Conservation (phyloP, 805 yeast species). For the Grigorovia yakushimaensis region DNA sequence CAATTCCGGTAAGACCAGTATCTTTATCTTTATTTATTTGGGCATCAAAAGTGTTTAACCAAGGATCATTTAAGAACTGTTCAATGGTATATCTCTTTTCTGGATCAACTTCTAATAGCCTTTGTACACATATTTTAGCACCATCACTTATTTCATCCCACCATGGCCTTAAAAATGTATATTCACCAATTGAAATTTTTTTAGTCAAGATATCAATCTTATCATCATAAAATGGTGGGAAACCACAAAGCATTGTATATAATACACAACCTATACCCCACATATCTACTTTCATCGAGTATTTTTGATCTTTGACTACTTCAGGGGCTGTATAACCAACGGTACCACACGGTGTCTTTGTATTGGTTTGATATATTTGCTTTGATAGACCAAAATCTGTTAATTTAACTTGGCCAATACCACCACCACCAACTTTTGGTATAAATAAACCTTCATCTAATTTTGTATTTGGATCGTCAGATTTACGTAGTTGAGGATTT, state of each 20-base stretch:
- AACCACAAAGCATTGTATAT: constrained; percentile 89
- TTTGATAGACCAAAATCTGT: constrained; percentile 96
- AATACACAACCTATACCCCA: constrained; percentile 98
- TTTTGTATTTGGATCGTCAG: constrained; percentile 61
- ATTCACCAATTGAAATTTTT: constrained; percentile 64
- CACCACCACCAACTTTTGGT: constrained; percentile 83
- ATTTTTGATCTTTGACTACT: constrained; percentile 85
- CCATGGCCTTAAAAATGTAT: constrained; percentile 72
- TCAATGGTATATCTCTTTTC: constrained; percentile 56
- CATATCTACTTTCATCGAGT: constrained; percentile 93
- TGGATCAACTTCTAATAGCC: constrained; percentile 62
- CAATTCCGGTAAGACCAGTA: background rate
- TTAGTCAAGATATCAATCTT: constrained; percentile 55
- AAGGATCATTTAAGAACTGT: constrained; percentile 60
- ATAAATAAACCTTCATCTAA: constrained; percentile 80
- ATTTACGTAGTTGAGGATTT: constrained; percentile 37
- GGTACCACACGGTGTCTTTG: constrained; percentile 97
- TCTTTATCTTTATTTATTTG: background rate
- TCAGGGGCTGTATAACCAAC: constrained; percentile 99
- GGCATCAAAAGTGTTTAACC: constrained; percentile 36
- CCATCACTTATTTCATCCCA: constrained; percentile 74
- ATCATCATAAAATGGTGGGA: constrained; percentile 89
- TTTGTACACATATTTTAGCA: constrained; percentile 59
- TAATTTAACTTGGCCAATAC: constrained; percentile 77
- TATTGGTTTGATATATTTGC: constrained; percentile 75